Evolutionary conservation across 208 protist species (phyloP), one percentile per base, ranked within the genome.

Genomic region (Leishmania mexicana): DNA sequence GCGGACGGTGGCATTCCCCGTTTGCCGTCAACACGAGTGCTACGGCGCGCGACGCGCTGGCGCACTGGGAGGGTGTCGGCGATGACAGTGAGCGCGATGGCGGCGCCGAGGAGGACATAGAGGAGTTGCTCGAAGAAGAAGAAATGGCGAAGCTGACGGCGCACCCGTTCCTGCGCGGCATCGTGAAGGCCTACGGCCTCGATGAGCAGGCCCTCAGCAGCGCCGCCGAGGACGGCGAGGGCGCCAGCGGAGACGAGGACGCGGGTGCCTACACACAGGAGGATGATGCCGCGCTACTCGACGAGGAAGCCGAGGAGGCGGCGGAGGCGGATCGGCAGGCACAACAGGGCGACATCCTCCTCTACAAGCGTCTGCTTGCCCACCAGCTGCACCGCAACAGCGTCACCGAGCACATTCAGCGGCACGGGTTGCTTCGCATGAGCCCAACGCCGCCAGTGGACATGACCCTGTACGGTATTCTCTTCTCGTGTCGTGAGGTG

Each of bases 381-480:
- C 76, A 86, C n/a, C 81, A 89, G 73, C 72, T 81, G 31, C 85
- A 89, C 38, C 74, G 80, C 15, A 11, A 65, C 21, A 84, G 83
- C 35, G 60, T 94, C 24, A 76, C 86, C 47, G 53, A 68, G 67
- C 65, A 35, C 13, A 53, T 94, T 47, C 83, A 89, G 54, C 17
- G 70, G 58, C 79, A 79, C 31, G 90, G 87, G 2, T 35, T 90
- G 10, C 35, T 94, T n/a, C 73, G 83, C 24, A 74, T 53, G 5
- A 87, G 90, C 57, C 51, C 67, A 24, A 89, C 83, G 13, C 85
- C 87, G 17, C 84, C 90, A 2, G 90, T 84, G 49, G 76, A 78
- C 31, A 65, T 86, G 51, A 57, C 38, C 38, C 3, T 78, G 21
- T 92, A 91, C 64, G 90, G 90, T 42, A 79, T 94, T 17, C 68